Percentiles rank a stretch among this genome's conserved stretches.
Evolutionary conservation across 176 grass and related monocot genomes (phyloP).

Genomic region (Lolium rigidum): DNA sequence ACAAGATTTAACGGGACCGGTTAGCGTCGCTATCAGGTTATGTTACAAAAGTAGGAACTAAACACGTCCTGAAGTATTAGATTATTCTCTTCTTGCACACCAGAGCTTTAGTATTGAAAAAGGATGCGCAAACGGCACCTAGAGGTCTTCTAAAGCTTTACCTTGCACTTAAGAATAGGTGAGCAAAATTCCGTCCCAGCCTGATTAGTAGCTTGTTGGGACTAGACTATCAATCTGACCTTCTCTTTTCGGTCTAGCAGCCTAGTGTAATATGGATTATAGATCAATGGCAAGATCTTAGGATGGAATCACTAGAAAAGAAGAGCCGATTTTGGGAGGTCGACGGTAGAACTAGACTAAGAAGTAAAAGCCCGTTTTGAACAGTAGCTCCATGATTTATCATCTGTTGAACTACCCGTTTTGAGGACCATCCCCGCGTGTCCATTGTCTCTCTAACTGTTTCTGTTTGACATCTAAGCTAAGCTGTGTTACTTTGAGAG

Average conservation of each 20-base stretch:
- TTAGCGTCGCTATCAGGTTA: too few species aligned
- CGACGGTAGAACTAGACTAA: neutral
- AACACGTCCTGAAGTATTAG: neutral
- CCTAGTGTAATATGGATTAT: conserved; percentile 11
- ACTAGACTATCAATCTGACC: conserved; percentile 31
- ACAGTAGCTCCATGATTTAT: neutral
- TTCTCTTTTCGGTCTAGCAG: neutral
- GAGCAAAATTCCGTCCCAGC: neutral
- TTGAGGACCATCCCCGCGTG: neutral
- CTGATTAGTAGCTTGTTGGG: conserved; percentile 8
- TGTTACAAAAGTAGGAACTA: too few species aligned
- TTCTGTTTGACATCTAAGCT: too few species aligned
- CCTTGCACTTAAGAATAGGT: conserved; percentile 17
- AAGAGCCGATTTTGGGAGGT: neutral
- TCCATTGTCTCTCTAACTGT: too few species aligned
- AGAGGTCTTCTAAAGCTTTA: neutral
- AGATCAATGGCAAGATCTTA: too few species aligned
- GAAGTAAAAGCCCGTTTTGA: neutral
- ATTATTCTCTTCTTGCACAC: neutral
- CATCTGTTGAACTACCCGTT: neutral
- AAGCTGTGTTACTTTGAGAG: too few species aligned
- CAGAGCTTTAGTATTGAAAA: neutral
- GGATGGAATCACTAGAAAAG: neutral
- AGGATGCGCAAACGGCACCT: too few species aligned
- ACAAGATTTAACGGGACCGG: too few species aligned